Base-by-base conservation (phyloP, 805 yeast genomes). In the Hermanozyma aechmeae region DNA sequence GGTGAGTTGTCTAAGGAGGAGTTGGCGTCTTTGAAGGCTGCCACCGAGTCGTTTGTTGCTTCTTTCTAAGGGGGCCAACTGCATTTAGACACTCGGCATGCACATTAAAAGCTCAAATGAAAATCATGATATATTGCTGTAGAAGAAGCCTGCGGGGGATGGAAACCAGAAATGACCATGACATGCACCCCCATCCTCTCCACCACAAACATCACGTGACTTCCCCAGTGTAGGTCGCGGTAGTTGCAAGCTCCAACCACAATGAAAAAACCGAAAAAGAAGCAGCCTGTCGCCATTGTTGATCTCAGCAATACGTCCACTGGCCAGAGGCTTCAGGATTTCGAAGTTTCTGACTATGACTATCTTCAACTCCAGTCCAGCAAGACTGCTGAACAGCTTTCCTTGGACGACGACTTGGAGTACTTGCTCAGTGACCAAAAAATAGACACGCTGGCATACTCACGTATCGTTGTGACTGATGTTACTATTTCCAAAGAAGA, bases 1-100 rank as follows among this genome's bases (percentile, higher is more conserved):
- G 98, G 98, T 73, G 82, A 79, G 70, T 76, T 92, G 55, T 69
- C 95, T 50, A 73, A 82, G 59, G 96, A 86, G 57, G 67, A 72
- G 58, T 75, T 93, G 65, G 92, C 71, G 39, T 72, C 79, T 67
- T 80, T 92, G 71, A 87, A 79, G 77, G 46, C 80, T 58, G 93
- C 86, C 53, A 82, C 97, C 53, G 89, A 84, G 73, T 70, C 87
- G 54, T 92, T 92, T 67, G 77, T 80, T 61, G 80, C 94, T 58
- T 76, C 96, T 58, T 89, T 87, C 73, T 62, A 61, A 60, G 49
- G n/a, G n/a, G n/a, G n/a, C n/a, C n/a, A n/a, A n/a, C n/a, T n/a
- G n/a, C n/a, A n/a, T n/a, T n/a, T n/a, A n/a, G n/a, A n/a, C n/a
- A n/a, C n/a, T n/a, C n/a, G n/a, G n/a, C n/a, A n/a, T n/a, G n/a